A percentile compares a stretch with the other conserved stretches of the same genome.
phyloP scores from a whole-genome alignment of 306 rosid genomes.

The Coriaria nepalensis region DNA sequence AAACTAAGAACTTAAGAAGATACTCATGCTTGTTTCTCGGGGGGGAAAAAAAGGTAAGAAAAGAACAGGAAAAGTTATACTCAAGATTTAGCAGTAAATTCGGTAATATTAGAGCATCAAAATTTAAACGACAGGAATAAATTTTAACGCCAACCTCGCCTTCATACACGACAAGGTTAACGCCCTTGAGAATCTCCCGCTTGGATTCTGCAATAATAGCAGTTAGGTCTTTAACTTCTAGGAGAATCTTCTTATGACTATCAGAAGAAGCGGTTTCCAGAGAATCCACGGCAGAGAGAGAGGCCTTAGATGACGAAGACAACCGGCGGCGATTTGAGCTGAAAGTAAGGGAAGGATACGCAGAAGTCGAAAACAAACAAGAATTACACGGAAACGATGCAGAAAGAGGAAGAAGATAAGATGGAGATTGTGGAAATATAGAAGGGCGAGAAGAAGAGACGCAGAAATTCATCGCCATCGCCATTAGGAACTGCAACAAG shows the following conservation, averaged over 20 bases:
- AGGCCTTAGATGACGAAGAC: conserved; percentile 6
- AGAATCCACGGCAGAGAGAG: conserved; percentile 24
- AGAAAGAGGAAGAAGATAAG: not conserved
- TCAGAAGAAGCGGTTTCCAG: conserved; percentile 6
- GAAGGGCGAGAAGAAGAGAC: conserved; percentile 6
- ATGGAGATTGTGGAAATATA: conserved; percentile 3
- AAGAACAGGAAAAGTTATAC: not conserved
- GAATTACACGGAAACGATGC: conserved; percentile 13
- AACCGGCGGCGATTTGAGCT: conserved; percentile 11
- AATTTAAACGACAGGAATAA: not conserved
- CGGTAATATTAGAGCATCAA: too few relatives aligned
- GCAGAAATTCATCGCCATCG: conserved; percentile 8
- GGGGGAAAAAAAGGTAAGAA: not conserved
- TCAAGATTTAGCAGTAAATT: too few relatives aligned
- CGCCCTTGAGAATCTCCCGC: conserved; percentile 61
- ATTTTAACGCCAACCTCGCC: conserved; percentile 37
- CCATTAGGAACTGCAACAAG: not conserved
- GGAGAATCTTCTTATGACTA: conserved; percentile 32
- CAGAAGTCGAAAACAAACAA: conserved; percentile 5
- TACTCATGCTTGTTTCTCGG: not conserved
- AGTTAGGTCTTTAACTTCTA: conserved; percentile 59
- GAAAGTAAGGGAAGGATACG: conserved; percentile 14
- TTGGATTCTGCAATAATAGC: conserved; percentile 60
- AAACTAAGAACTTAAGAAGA: not conserved
- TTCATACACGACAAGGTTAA: conserved; percentile 54